Conservation (phyloP, 2,329 filamentous ascomycete species). For the Aspergillus glaucus region DNA sequence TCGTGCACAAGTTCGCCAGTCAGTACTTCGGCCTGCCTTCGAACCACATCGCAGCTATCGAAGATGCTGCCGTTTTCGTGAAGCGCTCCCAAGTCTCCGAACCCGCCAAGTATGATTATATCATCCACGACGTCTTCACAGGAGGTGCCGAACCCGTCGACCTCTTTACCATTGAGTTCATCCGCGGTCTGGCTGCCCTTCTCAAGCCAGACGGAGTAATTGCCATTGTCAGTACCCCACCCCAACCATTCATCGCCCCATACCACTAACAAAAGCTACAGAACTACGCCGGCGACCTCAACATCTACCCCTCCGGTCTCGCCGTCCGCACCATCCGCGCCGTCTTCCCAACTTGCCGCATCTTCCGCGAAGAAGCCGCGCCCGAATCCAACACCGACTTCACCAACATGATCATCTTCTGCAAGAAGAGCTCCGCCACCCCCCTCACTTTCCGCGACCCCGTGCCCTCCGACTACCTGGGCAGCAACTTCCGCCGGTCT, state of each 20-base stretch:
- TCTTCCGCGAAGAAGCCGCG: slow-evolving; percentile 72
- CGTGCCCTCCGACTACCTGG: slow-evolving; percentile 59
- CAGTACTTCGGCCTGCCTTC: slow-evolving; percentile 74
- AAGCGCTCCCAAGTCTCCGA: slow-evolving; percentile 37
- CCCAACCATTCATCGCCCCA: background rate
- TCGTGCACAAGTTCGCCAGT: slow-evolving; percentile 74
- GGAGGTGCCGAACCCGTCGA: slow-evolving; percentile 85
- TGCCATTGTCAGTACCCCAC: slow-evolving; percentile 63
- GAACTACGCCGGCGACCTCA: slow-evolving; percentile 93
- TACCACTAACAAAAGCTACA: slow-evolving; percentile 29
- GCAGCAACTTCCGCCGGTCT: slow-evolving; percentile 61
- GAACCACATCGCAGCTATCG: slow-evolving; percentile 73
- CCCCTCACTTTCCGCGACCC: slow-evolving; percentile 63
- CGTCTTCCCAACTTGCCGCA: slow-evolving; percentile 82
- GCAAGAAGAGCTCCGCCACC: slow-evolving; percentile 55
- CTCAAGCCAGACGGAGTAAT: slow-evolving; percentile 74
- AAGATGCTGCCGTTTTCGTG: slow-evolving; percentile 71
- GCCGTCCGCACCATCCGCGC: slow-evolving; percentile 74
- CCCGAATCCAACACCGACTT: slow-evolving; percentile 61
- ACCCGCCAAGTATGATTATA: slow-evolving; percentile 69
- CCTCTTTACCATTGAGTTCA: slow-evolving; percentile 82
- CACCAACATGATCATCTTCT: slow-evolving; percentile 95
- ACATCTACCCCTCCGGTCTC: slow-evolving; percentile 66
- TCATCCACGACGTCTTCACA: slow-evolving; percentile 96
- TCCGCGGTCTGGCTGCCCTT: slow-evolving; percentile 62